Percentiles rank a stretch among this genome's conserved stretches.
Conservation (phyloP, 2,329 filamentous ascomycete species). For the Corinectria fuckeliana region DNA sequence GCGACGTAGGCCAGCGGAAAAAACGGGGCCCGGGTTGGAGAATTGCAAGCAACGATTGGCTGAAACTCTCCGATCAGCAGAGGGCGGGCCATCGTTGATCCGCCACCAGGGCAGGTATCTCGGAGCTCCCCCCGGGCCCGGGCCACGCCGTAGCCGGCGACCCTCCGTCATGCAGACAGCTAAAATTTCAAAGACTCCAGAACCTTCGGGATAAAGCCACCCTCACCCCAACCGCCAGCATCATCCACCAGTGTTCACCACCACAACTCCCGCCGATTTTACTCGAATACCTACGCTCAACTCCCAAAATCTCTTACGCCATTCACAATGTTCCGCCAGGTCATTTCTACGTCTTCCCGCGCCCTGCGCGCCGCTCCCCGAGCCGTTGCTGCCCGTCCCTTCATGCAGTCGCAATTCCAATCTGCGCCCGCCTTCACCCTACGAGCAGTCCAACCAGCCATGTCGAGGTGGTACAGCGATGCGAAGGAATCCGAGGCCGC, state of each 20-base stretch:
- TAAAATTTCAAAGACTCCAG: constrained; percentile 41
- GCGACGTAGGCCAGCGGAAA: constrained; percentile 41
- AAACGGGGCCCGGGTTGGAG: constrained; percentile 22
- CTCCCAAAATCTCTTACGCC: constrained; percentile 8
- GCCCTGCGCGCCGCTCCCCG: constrained; percentile 51
- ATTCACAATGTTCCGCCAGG: constrained; percentile 54
- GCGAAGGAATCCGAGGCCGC: constrained; percentile 45
- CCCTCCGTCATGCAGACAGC: constrained; percentile 36
- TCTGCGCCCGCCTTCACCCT: constrained; percentile 45
- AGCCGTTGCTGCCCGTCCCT: constrained; percentile 44
- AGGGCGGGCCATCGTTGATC: constrained; percentile 42
- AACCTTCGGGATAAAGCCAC: constrained; percentile 37
- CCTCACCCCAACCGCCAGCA: constrained; percentile 27
- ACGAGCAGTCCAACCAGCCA: constrained; percentile 45
- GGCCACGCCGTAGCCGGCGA: constrained; percentile 29
- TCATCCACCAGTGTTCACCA: constrained; percentile 18
- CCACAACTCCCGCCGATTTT: constrained; percentile 16
- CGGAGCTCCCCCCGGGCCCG: constrained; percentile 25
- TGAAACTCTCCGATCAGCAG: constrained; percentile 8
- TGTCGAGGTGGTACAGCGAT: constrained; percentile 58
- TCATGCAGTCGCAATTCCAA: constrained; percentile 48
- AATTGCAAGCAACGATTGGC: constrained; percentile 21
- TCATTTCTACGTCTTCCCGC: constrained; percentile 51
- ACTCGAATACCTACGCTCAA: constrained; percentile 3
- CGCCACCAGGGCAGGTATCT: constrained; percentile 26